Conservation (phyloP, 129 eudicot species). For the Solidago caesia region DNA sequence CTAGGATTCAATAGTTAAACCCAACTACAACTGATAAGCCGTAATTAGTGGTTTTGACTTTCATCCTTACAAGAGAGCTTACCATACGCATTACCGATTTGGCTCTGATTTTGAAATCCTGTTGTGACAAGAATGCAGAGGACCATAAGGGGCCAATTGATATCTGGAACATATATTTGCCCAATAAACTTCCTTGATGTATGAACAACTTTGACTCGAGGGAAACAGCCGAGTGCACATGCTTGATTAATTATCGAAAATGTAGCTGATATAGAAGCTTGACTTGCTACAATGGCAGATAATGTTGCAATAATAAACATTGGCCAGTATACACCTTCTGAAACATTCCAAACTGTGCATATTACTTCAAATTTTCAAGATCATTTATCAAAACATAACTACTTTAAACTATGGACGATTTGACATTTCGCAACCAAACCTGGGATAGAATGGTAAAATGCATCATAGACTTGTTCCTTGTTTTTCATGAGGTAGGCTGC, state of each 20-base stretch:
- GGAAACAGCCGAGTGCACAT: slow-evolving; percentile 82
- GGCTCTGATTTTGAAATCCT: slow-evolving; percentile 13
- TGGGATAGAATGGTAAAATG: slow-evolving; percentile 9
- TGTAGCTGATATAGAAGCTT: slow-evolving; percentile 83
- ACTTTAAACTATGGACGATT: background rate
- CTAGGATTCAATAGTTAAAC: background rate
- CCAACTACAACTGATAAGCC: background rate
- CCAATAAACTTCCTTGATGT: slow-evolving; percentile 70
- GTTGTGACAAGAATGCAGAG: slow-evolving; percentile 7
- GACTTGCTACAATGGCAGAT: slow-evolving; percentile 87
- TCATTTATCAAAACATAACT: no score
- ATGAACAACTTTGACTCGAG: slow-evolving; percentile 85
- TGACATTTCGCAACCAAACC: background rate
- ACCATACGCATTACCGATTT: slow-evolving; percentile 28
- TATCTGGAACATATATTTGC: slow-evolving; percentile 17
- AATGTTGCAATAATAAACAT: slow-evolving; percentile 65
- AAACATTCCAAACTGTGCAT: slow-evolving; percentile 16
- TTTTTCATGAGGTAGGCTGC: slow-evolving; percentile 20
- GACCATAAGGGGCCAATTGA: slow-evolving; percentile 13
- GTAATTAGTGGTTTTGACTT: no score
- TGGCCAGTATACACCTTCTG: slow-evolving; percentile 91
- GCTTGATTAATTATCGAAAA: slow-evolving; percentile 86
- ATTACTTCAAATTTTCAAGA: background rate
- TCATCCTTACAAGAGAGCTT: background rate
- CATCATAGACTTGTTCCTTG: slow-evolving; percentile 4